A percentile compares a stretch with the other conserved stretches of the same genome.
These are phyloP conservation scores for Dictyostelium citrinum DNA, from an alignment of 78 protist genomes.

Conservation along the genomic window DNA sequence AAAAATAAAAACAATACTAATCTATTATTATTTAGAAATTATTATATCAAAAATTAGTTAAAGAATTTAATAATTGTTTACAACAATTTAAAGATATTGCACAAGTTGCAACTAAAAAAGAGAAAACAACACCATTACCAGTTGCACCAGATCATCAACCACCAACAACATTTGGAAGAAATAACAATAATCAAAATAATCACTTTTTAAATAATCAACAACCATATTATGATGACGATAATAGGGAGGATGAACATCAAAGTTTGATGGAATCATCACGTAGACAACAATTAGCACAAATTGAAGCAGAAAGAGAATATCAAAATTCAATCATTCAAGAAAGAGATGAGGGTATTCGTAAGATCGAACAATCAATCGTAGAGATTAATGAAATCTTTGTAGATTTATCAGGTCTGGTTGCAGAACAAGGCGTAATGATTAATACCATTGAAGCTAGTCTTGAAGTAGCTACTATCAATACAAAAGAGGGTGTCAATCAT, in stretches of 20 bases:
- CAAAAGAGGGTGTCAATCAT: conserved; percentile 58
- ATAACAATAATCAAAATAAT: background rate
- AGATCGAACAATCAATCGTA: conserved; percentile 79
- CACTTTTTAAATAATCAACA: background rate
- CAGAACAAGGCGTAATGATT: conserved; percentile 85
- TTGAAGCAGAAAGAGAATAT: conserved; percentile 80
- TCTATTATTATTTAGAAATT: conserved; percentile 5
- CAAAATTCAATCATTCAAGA: conserved; percentile 85
- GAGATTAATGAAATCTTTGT: conserved; percentile 89
- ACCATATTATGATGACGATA: conserved; percentile 15
- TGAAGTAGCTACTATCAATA: conserved; percentile 38
- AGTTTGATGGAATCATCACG: conserved; percentile 63
- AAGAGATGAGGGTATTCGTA: conserved; percentile 83
- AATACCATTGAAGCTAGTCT: conserved; percentile 57
- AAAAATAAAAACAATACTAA: background rate
- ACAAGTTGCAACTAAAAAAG: conserved; percentile 49
- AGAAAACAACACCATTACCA: conserved; percentile 68
- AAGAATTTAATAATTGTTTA: conserved; percentile 39
- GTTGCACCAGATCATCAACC: background rate
- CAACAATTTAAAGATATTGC: conserved; percentile 65
- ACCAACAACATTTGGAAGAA: background rate
- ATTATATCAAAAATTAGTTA: conserved; percentile 52
- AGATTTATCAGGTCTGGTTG: conserved; percentile 82
- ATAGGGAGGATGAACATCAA: conserved; percentile 50
- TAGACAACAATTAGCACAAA: conserved; percentile 54